Evolutionary conservation across 2,329 filamentous ascomycete genomes (phyloP), one percentile per base, ranked within the genome.

Genomic region (Aspergillus glaucus): DNA sequence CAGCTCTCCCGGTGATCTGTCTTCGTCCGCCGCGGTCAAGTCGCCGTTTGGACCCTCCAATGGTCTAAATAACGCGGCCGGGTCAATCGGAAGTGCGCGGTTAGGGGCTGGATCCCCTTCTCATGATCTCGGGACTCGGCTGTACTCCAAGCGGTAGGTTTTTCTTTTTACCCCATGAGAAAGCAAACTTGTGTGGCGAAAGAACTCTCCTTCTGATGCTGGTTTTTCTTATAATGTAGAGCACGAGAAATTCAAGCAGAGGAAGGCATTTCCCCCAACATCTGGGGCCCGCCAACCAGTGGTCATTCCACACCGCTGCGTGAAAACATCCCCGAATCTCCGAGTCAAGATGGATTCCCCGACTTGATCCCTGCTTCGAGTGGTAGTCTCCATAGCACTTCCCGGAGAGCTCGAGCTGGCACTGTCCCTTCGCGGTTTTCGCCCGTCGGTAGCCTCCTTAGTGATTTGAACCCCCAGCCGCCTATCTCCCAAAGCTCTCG

Each of bases 181-280:
- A 21, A 26, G 26, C 14, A 43, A 28, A 44, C 17, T 15, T 21
- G 26, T 44, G 28, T 32, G 12, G 43, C 12, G n/a, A 43, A 17
- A 12, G 37, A 40, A 21, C 10, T 22, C 37, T 19, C 17, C 19
- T 21, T 40, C 37, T 40, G 37, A 40, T 40, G 9, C 26, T 36
- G 26, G 26, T 9, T 34, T 44, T 34, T 24, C 17, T 36, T 10
- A 10, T 34, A 15, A 9, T 24, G 9, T 62, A 95, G 92, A 66
- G 91, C 93, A 57, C 82, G 93, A 68, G 93, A 98, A 71, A 96
- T 97, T 54, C 92, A 97, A 75, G 91, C 91, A 47, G 91, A 96
- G 74, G 92, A 97, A 79, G 91, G 91, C 45, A 79, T 95, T 76
- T 66, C 85, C 78, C 64, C 79, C 81, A 69, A 85, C 64, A 85